Evolutionary conservation across 768 basidiomycete species (phyloP), one percentile per base, ranked within the genome.

Genomic region (Candolleomyces eurysporus): DNA sequence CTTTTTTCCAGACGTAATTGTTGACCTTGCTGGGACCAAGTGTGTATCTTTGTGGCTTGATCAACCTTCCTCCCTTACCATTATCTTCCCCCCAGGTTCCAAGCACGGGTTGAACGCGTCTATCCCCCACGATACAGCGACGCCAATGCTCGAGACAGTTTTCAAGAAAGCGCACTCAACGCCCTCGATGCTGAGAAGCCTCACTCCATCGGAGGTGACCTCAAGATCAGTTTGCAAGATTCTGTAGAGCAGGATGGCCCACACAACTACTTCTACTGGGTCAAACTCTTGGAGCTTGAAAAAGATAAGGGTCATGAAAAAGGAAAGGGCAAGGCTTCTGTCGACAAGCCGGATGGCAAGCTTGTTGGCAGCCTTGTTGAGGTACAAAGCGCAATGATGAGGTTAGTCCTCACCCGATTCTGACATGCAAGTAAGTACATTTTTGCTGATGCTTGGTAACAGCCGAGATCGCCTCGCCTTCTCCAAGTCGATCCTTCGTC

Each of bases 381-480:
- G 71, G 92, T 96, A 17, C 85, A 86, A 59, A 91, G 88, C 64
- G 79, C 81, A 57, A 82, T 82, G 67, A 89, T 97, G 84, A 92
- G 91, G 94, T 91, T 66, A 57, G 83, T 51, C 30, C n/a, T 32
- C 10, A 21, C 53, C 42, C 11, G 36, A 36, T 8, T 36, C 40
- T 60, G 62, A 36, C 50, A 61, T 42, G 14, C 46, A 43, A 36
- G 55, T 16, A 11, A 17, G 51, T 26, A 7, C n/a, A 42, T n/a
- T 11, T 36, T 56, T 19, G 42, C 32, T 31, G 8, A 46, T 61
- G 58, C 19, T 62, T 56, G 55, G 9, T 61, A 31, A 53, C 39
- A 98, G 96, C 69, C 95, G 97, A 62, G 97, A 99, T 73, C 91
- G 96, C 57, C 81, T 96, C 19, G 88, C 94, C 19, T 98, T 98